These are phyloP conservation scores for Aspergillus quadricinctus DNA, from an alignment of 2,329 filamentous ascomycete genomes.

Conservation along the genomic window DNA sequence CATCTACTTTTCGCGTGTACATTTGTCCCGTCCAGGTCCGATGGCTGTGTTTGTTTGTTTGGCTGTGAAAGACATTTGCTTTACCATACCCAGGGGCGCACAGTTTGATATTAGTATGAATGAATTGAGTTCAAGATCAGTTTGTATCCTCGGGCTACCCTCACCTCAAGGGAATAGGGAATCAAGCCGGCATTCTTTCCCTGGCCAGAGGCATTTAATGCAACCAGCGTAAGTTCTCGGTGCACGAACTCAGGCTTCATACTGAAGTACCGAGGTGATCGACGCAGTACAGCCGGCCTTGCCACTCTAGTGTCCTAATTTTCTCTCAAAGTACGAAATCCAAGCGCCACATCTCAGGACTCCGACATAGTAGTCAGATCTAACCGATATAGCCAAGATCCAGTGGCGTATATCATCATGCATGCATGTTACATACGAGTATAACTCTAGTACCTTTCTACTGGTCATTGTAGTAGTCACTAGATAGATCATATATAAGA, in stretches of 20 bases:
- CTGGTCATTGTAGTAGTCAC: no score
- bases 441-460: no score
- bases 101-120: conserved; percentile 13
- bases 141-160: background rate
- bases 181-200: background rate
- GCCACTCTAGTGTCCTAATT: background rate
- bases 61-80: conserved; percentile 22
- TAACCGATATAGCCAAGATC: background rate
- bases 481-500: background rate
- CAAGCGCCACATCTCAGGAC: background rate
- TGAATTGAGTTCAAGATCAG: conserved; percentile 10
- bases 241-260: background rate
- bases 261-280: background rate
- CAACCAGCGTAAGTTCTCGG: background rate
- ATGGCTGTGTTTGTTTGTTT: conserved; percentile 20
- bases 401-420: background rate
- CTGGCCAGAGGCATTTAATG: background rate
- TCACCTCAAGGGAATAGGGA: background rate
- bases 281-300: background rate
- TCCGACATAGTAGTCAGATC: background rate
- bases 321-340: background rate
- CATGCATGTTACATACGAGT: background rate
- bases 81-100: conserved; percentile 22
- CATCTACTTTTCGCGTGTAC: conserved; percentile 14
- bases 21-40: conserved; percentile 22